Evolutionary conservation across 2,329 filamentous ascomycete species (phyloP).

Genomic region (Anthostomella pinea): DNA sequence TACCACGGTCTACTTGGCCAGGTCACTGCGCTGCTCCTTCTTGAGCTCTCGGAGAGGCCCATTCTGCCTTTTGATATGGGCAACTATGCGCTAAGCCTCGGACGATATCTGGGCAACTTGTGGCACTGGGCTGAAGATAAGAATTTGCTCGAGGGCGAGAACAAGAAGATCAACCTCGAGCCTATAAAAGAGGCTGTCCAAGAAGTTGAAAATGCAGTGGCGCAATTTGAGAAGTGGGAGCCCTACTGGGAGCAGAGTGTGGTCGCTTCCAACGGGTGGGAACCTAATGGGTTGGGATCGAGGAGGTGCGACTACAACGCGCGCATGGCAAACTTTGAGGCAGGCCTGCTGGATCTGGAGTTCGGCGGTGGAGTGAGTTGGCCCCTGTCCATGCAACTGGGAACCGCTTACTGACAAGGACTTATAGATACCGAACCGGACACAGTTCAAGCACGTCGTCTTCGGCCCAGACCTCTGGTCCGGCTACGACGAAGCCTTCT

Average conservation of each 20-base stretch:
- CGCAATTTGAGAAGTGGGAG: constrained; percentile 73
- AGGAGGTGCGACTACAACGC: constrained; percentile 75
- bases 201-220: constrained; percentile 57
- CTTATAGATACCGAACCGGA: constrained; percentile 71
- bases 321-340: constrained; percentile 78
- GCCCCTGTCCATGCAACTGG: neutral
- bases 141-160: constrained; percentile 37
- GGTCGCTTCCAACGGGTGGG: constrained; percentile 69
- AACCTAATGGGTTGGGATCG: constrained; percentile 64
- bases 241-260: constrained; percentile 72
- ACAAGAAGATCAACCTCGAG: constrained; percentile 47
- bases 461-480: constrained; percentile 82
- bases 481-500: constrained; percentile 63
- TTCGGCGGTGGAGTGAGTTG: constrained; percentile 68
- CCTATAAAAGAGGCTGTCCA: constrained; percentile 62
- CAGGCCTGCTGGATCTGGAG: constrained; percentile 74
- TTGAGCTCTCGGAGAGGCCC: constrained; percentile 79
- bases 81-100: constrained; percentile 66
- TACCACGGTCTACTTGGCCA: constrained; percentile 80
- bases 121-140: constrained; percentile 61
- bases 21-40: constrained; percentile 75
- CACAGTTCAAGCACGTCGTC: constrained; percentile 91
- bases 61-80: constrained; percentile 79
- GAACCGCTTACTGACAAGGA: constrained; percentile 13
- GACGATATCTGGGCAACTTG: constrained; percentile 64